A percentile compares a stretch with the other conserved stretches of the same genome.
Evolutionary conservation across 2,329 filamentous ascomycete species (phyloP).

Genomic region (Ophiostoma sp.): DNA sequence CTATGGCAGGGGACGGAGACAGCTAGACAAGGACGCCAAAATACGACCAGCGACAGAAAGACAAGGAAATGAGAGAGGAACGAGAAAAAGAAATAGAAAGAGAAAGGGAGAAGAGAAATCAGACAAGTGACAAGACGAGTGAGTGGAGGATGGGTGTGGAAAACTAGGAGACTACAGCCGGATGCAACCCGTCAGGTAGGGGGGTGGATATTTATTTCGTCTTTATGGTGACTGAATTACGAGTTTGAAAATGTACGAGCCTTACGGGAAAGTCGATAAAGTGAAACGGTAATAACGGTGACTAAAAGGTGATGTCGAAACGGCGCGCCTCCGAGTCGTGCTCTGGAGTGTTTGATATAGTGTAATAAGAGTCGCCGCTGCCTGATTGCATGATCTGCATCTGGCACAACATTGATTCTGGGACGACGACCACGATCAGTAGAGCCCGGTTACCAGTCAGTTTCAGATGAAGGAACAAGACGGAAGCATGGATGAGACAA

Average conservation of each 20-base stretch:
- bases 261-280: too few species aligned
- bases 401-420: background rate
- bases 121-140: background rate
- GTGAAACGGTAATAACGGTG: background rate
- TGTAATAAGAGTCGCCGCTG: background rate
- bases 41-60: background rate
- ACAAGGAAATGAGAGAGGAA: background rate
- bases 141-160: background rate
- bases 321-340: background rate
- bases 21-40: background rate
- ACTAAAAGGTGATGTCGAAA: background rate
- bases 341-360: background rate
- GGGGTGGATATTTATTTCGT: background rate
- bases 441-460: background rate
- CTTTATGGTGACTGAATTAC: too few species aligned
- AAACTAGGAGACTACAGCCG: conserved; percentile 6
- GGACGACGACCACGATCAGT: background rate
- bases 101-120: background rate
- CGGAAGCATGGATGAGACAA: background rate
- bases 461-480: conserved; percentile 3
- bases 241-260: too few species aligned
- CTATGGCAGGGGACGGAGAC: too few species aligned
- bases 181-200: conserved; percentile 6
- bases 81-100: background rate
- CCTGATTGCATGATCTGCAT: background rate